Percentiles rank a stretch among this genome's conserved stretches.
Evolutionary conservation across 78 protist genomes (phyloP).

Genomic region (Bigelowiella natans): DNA sequence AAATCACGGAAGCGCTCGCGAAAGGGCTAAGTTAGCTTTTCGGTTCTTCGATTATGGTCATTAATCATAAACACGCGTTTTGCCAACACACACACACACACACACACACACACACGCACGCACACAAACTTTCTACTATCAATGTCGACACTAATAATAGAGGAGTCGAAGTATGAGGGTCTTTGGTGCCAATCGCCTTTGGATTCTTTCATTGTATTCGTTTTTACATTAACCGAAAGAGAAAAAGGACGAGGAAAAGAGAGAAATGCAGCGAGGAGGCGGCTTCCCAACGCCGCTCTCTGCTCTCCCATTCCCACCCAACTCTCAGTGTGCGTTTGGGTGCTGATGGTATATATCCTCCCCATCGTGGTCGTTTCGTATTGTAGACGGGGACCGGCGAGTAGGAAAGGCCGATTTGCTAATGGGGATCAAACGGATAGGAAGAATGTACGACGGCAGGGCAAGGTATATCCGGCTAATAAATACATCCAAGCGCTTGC

Average conservation of each 20-base stretch:
- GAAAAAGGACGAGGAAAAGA: too few species aligned
- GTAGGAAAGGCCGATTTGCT: not conserved
- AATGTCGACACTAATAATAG: not conserved
- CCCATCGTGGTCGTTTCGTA: not conserved
- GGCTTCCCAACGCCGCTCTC: too few species aligned
- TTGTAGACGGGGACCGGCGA: not conserved
- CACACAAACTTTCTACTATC: not conserved
- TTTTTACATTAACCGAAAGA: not conserved
- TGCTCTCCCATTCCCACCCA: too few species aligned
- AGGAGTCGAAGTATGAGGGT: not conserved
- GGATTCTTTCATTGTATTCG: not conserved
- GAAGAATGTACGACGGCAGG: not conserved
- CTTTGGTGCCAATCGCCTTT: not conserved
- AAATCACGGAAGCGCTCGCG: not conserved
- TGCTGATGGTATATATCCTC: not conserved
- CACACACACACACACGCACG: not conserved
- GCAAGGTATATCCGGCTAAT: not conserved
- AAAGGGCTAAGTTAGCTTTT: not conserved
- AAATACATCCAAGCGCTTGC: too few species aligned
- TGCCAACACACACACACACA: not conserved
- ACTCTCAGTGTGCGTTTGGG: not conserved
- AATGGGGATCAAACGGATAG: not conserved
- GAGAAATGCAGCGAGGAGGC: too few species aligned
- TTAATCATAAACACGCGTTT: not conserved
- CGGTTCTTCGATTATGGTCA: not conserved